phyloP scores from a whole-genome alignment of 371 early-diverging fungal species.

The Mortierella sp. region DNA sequence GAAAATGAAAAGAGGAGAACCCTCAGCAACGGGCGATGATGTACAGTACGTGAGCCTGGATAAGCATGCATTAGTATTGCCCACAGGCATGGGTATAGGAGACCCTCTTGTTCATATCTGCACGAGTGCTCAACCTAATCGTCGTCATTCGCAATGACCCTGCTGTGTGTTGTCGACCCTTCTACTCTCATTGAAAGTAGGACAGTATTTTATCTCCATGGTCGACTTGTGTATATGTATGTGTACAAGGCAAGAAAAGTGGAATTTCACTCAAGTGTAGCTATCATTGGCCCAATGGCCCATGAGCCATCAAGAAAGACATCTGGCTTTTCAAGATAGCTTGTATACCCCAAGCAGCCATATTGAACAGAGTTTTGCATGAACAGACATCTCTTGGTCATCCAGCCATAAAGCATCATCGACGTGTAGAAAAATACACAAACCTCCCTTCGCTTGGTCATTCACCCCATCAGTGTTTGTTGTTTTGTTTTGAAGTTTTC shows the following conservation, averaged over 20 bases:
- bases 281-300: not conserved
- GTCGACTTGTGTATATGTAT: not conserved
- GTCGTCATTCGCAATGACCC: not conserved
- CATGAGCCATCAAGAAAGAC: not conserved
- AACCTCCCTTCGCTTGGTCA: not conserved
- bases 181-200: not conserved
- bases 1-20: not conserved
- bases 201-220: not conserved
- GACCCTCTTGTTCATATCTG: not conserved
- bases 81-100: not conserved
- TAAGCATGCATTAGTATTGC: not conserved
- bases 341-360: too few species aligned
- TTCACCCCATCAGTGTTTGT: not conserved
- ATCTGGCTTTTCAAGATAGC: not conserved
- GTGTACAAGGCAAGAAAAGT: too few species aligned
- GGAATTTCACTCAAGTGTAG: not conserved
- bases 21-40: not conserved
- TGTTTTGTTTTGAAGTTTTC: not conserved
- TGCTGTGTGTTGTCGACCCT: not conserved
- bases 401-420: not conserved
- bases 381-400: not conserved
- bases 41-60: not conserved
- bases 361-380: not conserved
- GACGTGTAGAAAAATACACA: too few species aligned
- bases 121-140: not conserved